Evolutionary conservation across 768 basidiomycete species (phyloP), one percentile per base, ranked within the genome.

Genomic region (Hericium rajendrae): DNA sequence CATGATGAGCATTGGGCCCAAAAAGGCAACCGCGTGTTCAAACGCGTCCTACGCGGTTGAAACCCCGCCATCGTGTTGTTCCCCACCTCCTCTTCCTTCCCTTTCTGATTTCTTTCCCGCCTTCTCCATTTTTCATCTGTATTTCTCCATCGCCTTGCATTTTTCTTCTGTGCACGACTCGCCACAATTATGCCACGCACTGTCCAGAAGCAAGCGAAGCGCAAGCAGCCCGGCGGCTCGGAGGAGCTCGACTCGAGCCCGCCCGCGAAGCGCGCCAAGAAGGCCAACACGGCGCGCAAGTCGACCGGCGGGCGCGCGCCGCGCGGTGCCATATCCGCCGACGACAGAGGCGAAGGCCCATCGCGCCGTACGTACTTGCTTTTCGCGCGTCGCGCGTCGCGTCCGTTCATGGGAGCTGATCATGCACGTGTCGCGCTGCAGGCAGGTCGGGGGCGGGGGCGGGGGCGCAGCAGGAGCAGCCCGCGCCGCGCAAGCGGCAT

Each of bases 211-310:
- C 74, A 63, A 81, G 80, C 70, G 78, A 76, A 73, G 73, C 76
- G 56, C 41, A 68, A 55, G 24, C 62, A 56, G 24, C 15, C 60
- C 54, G 63, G 58, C n/a, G 59, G 55, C 13, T 59, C 61, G 46
- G 62, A 64, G 48, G 70, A 74, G 50, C 70, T 70, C 22, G 65
- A 67, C 1, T 73, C 80, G 1, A 76, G 80, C 11, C 73, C 73
- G 5, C 63, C 67, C 4, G 60, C 68, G 12, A 65, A 74, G 6
- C 85, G 84, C 69, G 79, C 76, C 65, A 53, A 71, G 20, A 52
- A 69, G 13, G 72, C 74, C 50, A 66, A 65, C 56, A 92, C 91
- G 1, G 92, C 93, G 11, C 80, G 93, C 60, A 94, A 94, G 72
- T 88, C 83, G 70, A 91, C 91, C 0, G 91, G 90, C 55, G 85